Base-by-base conservation (phyloP, 768 basidiomycete species). In the Lenzites betulinus region DNA sequence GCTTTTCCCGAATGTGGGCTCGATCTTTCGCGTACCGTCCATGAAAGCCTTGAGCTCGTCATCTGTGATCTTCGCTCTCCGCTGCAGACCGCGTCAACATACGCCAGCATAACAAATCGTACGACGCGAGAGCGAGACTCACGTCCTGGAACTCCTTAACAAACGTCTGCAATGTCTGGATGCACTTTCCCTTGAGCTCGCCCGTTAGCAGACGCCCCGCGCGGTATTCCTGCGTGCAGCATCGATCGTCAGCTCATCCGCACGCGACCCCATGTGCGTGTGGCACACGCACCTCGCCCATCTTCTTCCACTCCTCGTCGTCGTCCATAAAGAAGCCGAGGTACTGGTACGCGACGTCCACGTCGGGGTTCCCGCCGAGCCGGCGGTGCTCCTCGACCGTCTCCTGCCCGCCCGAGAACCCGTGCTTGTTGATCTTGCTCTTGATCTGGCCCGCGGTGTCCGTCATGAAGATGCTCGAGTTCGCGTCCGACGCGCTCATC, bases 281-380 rank as follows among this genome's bases (percentile, higher is more conserved):
- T 3, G 11, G 9, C 5, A 25, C 15, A 1, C 85, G 62, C 65
- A 94, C 95, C 77, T 86, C 83, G 33, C 87, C 92, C 52, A 98
- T 73, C 67, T 77, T 79, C 63, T 81, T 85, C 59, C 97, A 78
- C 76, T 92, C 89, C n/a, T 85, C 91, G 61, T 98, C 97, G 67
- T 97, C 92, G 1, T 98, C 95, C 71, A 97, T 77, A 74, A 98
- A 97, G 83, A 98, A 98, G 12, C 86, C 83, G 64, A 99, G 72
- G 73, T 97, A 99, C 75, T 98, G 95, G 74, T 93, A 98, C 58
- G 89, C 82, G 56, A 99, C 93, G 73, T 99, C 97, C 20, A 98
- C 94, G 54, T 98, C 94, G 0, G 94, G 87, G 72, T 98, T 83
- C 0, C 97, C 97, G 4, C 97, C 97, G 18, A 90, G 76, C 67